Evolutionary conservation across 345 rosid genomes (phyloP).

Genomic region (Odontarrhena argentea): DNA sequence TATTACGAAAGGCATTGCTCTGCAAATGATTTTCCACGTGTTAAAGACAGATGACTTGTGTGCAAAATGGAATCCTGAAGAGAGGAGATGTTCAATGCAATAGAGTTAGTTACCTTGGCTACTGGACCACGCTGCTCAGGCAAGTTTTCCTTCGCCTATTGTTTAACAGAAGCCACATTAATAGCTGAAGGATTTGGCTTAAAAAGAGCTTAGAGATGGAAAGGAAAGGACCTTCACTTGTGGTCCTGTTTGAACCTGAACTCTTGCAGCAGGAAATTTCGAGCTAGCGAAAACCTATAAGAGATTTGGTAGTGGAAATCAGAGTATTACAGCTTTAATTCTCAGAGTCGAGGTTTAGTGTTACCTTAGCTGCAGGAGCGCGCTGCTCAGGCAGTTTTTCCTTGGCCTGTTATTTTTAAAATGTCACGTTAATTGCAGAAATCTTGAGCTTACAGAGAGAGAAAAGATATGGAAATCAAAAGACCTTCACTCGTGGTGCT

Average conservation of each 20-base stretch:
- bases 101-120: constrained; percentile 35
- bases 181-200: constrained; percentile 14
- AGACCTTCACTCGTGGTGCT: constrained; percentile 51
- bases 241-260: constrained; percentile 44
- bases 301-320: constrained; percentile 16
- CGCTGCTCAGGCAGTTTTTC: constrained; percentile 13
- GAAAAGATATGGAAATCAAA: constrained; percentile 6
- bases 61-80: constrained; percentile 4
- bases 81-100: constrained; percentile 19
- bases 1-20: constrained; percentile 41
- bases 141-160: constrained; percentile 34
- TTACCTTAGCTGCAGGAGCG: constrained; percentile 19
- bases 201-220: constrained; percentile 9
- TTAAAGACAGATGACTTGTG: constrained; percentile 16
- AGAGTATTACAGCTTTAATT: constrained; percentile 7
- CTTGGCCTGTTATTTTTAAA: constrained; percentile 3
- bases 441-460: constrained; percentile 4
- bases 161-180: constrained; percentile 26
- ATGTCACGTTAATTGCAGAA: constrained; percentile 16
- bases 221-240: constrained; percentile 49
- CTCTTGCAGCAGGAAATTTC: constrained; percentile 44
- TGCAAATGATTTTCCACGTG: constrained; percentile 41
- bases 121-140: constrained; percentile 13
- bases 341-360: neutral
- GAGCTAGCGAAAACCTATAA: constrained; percentile 50